Evolutionary conservation across 2,329 filamentous ascomycete genomes (phyloP).

Genomic region (Phyllosticta citriasiana): DNA sequence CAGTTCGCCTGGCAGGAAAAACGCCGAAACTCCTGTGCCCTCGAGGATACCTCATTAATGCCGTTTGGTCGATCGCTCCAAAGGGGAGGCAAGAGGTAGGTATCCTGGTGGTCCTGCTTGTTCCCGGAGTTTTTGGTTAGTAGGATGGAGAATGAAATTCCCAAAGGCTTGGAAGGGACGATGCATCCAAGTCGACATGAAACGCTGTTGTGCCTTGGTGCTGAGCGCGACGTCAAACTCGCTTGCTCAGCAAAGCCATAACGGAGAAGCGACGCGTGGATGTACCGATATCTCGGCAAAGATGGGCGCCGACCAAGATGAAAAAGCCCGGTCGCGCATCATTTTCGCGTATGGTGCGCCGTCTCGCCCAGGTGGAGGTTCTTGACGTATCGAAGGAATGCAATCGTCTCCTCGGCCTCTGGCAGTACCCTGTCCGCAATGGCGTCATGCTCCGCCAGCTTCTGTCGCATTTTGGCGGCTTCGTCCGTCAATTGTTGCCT

Average conservation of each 20-base stretch:
- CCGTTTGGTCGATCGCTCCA: not conserved
- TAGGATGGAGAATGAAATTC: not conserved
- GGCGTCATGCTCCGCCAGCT: not conserved
- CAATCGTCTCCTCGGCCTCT: conserved; percentile 6
- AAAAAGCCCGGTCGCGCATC: not conserved
- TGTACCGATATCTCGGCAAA: not conserved
- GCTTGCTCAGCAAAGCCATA: not conserved
- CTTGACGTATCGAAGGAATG: conserved; percentile 9
- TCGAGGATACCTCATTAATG: not conserved
- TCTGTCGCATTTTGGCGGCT: not conserved
- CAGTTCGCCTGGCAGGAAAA: not conserved
- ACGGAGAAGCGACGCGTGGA: not conserved
- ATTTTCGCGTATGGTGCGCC: not conserved
- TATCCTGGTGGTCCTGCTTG: not conserved
- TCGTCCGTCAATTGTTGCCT: not conserved
- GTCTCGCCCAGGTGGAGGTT: conserved; percentile 3
- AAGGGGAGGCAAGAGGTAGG: not conserved
- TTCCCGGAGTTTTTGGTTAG: not conserved
- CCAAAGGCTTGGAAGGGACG: not conserved
- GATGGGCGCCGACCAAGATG: not conserved
- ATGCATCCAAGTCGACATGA: not conserved
- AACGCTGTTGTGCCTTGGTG: not conserved
- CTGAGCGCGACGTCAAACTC: not conserved
- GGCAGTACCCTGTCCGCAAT: conserved; percentile 3
- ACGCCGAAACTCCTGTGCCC: not conserved